Evolutionary conservation across 768 basidiomycete genomes (phyloP), one percentile per base, ranked within the genome.

Genomic region (Amanita pseudoporphyria): DNA sequence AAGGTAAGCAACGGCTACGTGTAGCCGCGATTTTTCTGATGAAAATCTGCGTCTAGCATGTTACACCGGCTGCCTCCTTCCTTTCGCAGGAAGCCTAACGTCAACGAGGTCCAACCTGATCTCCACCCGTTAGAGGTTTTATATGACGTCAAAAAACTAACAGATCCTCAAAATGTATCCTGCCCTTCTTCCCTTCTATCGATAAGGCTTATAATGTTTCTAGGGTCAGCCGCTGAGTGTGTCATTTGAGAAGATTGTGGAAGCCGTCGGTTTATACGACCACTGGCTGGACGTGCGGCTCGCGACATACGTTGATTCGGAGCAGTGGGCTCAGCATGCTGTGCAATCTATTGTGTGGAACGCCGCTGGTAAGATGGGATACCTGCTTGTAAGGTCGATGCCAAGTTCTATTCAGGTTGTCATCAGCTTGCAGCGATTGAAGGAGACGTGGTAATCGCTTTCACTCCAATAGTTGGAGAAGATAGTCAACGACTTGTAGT

Each of bases 91-190:
- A 76, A 69, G 56, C 79, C 76, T 21, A 59, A 69, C 40, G 60
- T 89, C 21, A 86, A 87, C 57, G 81, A 85, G 64, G 74, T 88
- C 9, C 86, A 90, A 58, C 76, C 82, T 3, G 77, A 85, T 57
- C 68, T 87, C 32, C 81, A 88, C 54, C 85, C 87, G 12, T 69
- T 81, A 3, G 88, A 91, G 61, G 71, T 89, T 33, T 71, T 91
- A 36, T 82, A 74, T 57, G 89, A 91, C 60, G 79, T 85, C 10
- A 73, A 74, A 59, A 90, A 90, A 61, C 71, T 90, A n/a, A 64
- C 88, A 47, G 75, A 80, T 36, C 77, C 83, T 9, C 66, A 73
- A 58, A 76, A 78, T 60, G 86, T 85, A 60, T 19, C n/a, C 71
- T 57, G 6, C 18, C 6, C 10, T 18, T 22, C 9, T 53, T 45